Base-by-base conservation (phyloP, 1,284 basidiomycete species). In the Cutaneotrichosporon sp. region DNA sequence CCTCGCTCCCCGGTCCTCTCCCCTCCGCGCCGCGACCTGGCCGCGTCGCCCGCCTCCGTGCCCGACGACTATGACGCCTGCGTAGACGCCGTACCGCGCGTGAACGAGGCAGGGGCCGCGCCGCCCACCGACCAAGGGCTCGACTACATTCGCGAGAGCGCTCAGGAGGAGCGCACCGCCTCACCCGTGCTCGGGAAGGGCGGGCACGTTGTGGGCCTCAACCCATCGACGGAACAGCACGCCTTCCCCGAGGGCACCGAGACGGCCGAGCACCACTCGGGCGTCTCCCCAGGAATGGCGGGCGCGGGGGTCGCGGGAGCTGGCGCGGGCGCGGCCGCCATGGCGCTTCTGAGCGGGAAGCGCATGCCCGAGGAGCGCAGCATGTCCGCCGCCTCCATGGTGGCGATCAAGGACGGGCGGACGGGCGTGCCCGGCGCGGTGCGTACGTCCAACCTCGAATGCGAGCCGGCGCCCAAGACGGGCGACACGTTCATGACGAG, bases 401-500 rank as follows among this genome's bases (percentile, higher is more conserved):
- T 33, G 20, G 51, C 51, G 7, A 53, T 53, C 51, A 53, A 53
- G 22, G 51, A 36, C 13, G 51, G 51, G 5, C 20, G 34, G 4
- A 33, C 34, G 2, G 51, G 51, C 33, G 25, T 33, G 20, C 20
- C 36, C 33, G 29, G 51, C 16, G 38, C 38, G 27, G 47, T 58
- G 34, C 16, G 20, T 3, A 34, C 50, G 3, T 20, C 34, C 18
- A 25, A 25, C 45, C n/a, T 53, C n/a, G 42, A n/a, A 33, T 27
- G 45, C 20, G 29, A 42, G 51, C 22, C 47, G 14, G 53, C 42
- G 42, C 50, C 49, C 11, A 29, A 50, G 54, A 49, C 54, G 18
- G 49, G 60, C 43, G 60, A 53, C 46, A 22, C 54, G 34, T 29
- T 13, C 20, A 25, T 11, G 20, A 8, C 27, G 27, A 27, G 24